These are phyloP conservation scores for Pestalotiopsis sp. DNA, from an alignment of 2,329 filamentous ascomycete species.

Conservation along the genomic window DNA sequence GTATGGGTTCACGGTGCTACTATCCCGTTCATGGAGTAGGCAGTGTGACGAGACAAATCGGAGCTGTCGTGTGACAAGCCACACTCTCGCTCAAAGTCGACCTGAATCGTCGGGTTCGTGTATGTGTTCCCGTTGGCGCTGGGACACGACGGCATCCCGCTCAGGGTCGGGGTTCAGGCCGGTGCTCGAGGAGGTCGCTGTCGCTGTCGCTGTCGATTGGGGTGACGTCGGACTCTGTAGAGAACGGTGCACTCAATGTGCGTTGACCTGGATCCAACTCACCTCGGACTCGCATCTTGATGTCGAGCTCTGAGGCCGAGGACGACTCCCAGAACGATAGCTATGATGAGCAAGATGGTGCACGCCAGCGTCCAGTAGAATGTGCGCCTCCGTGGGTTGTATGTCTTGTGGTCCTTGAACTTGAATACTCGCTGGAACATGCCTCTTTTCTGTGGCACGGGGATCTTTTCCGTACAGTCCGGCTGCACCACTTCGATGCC, in stretches of 20 bases:
- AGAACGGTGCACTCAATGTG: background rate
- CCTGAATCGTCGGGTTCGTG: conserved; percentile 21
- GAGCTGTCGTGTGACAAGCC: conserved; percentile 23
- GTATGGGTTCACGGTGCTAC: conserved; percentile 24
- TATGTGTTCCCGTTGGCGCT: conserved; percentile 25
- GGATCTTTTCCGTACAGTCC: conserved; percentile 17
- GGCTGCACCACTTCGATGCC: conserved; percentile 24
- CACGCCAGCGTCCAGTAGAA: background rate
- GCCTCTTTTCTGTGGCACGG: background rate
- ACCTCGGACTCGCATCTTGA: background rate
- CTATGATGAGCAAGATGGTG: background rate
- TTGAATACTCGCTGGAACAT: background rate
- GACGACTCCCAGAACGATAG: conserved; percentile 1
- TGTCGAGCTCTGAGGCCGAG: background rate
- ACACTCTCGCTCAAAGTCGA: conserved; percentile 24
- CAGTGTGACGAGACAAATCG: conserved; percentile 25
- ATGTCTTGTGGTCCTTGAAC: background rate
- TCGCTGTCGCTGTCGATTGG: background rate
- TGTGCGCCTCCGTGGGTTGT: background rate
- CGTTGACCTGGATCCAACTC: background rate
- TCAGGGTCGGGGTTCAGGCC: background rate
- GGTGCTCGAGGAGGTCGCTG: background rate
- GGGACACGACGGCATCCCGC: conserved; percentile 18
- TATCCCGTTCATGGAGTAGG: conserved; percentile 26
- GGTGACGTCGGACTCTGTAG: background rate